A percentile compares a stretch with the other conserved stretches of the same genome.
Evolutionary conservation across 352 stramenopile genomes (phyloP).

Genomic region (Globisporangium camurandrum): DNA sequence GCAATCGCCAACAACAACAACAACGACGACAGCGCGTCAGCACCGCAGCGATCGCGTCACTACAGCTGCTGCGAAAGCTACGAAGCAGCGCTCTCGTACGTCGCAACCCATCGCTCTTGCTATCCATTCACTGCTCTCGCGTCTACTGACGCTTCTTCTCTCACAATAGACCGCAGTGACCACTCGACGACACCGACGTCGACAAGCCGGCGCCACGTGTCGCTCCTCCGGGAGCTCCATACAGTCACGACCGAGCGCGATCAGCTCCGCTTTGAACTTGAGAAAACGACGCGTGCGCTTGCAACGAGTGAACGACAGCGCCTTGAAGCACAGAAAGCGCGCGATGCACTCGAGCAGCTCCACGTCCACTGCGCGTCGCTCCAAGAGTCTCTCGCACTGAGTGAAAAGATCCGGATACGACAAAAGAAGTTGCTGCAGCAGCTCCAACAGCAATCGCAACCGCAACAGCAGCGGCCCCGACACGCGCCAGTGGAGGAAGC

Average conservation of each 20-base stretch:
- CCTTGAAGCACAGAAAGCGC: conserved; percentile 35
- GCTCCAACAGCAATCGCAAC: conserved; percentile 26
- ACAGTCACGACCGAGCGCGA: conserved; percentile 64
- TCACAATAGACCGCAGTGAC: conserved; percentile 13
- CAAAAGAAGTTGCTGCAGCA: conserved; percentile 79
- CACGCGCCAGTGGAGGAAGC: too few species aligned
- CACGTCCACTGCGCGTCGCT: conserved; percentile 67
- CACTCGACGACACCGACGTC: conserved; percentile 11
- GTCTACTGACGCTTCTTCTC: background rate
- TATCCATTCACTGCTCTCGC: background rate
- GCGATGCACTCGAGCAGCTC: conserved; percentile 58
- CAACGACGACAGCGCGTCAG: background rate
- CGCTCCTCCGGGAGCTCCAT: conserved; percentile 46
- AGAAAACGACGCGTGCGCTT: conserved; percentile 46
- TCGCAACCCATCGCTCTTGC: background rate
- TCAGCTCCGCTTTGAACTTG: conserved; percentile 68
- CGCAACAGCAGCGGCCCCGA: conserved; percentile 9
- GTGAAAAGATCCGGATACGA: conserved; percentile 61
- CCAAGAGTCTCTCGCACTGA: conserved; percentile 74
- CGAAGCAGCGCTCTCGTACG: conserved; percentile 14
- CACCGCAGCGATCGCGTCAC: background rate
- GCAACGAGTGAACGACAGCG: conserved; percentile 35
- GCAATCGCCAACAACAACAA: background rate
- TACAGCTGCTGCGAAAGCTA: background rate
- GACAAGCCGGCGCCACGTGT: conserved; percentile 16